Evolutionary conservation across 768 basidiomycete genomes (phyloP).

Genomic region (Collybia nuda): DNA sequence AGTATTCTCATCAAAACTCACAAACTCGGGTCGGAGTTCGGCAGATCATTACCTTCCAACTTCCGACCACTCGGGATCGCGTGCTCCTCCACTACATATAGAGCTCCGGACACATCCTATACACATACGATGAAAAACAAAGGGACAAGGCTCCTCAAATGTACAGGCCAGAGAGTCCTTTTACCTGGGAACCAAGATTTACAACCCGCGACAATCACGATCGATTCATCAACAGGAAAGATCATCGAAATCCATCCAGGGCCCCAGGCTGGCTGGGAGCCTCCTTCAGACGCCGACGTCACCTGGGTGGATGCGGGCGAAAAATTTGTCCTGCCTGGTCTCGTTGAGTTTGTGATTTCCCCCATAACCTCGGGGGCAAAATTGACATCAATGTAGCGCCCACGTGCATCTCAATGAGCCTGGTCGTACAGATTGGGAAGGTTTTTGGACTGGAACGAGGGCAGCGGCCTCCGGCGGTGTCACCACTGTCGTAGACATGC

Average conservation of each 20-base stretch:
- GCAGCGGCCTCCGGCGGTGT: slow-evolving; percentile 93
- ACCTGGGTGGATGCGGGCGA: slow-evolving; percentile 56
- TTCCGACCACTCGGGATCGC: too few relatives aligned
- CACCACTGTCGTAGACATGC: slow-evolving; percentile 98
- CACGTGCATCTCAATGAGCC: slow-evolving; percentile 96
- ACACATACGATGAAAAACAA: too few relatives aligned
- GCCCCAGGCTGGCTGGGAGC: slow-evolving; percentile 27
- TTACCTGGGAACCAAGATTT: slow-evolving; percentile 49
- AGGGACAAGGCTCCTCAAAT: slow-evolving; percentile 9
- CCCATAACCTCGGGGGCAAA: slow-evolving; percentile 6
- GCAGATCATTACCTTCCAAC: too few relatives aligned
- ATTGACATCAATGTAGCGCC: slow-evolving; percentile 43
- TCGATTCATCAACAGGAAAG: slow-evolving; percentile 57
- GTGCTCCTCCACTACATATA: too few relatives aligned
- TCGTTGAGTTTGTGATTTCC: slow-evolving; percentile 65
- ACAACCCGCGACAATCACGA: slow-evolving; percentile 64
- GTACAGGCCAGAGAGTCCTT: slow-evolving; percentile 57
- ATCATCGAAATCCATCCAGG: slow-evolving; percentile 48
- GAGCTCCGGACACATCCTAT: too few relatives aligned
- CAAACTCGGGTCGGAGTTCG: too few relatives aligned
- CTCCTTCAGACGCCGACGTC: slow-evolving; percentile 28
- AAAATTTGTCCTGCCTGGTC: slow-evolving; percentile 68
- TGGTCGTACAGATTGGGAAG: slow-evolving; percentile 92
- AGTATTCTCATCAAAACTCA: too few relatives aligned
- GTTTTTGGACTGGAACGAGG: slow-evolving; percentile 86